Base-by-base conservation (phyloP, 148 eudicot species). In the Cornus controversa region DNA sequence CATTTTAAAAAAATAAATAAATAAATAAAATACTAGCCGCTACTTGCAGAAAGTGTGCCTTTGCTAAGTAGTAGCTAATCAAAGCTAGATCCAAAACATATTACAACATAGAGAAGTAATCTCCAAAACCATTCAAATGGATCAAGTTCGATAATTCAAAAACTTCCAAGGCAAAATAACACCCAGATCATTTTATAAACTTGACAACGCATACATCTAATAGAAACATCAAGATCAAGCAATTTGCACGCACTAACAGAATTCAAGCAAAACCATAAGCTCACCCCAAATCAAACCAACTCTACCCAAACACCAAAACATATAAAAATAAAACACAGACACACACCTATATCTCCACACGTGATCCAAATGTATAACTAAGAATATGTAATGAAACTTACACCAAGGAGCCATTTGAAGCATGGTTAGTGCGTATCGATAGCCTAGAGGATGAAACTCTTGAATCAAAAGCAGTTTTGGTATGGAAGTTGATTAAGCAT, bases 401-500 rank as follows among this genome's bases (percentile, higher is more conserved):
- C 85, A 75, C 73, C 74, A 83, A 67, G 10, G 79, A 64, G 24
- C 53, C 50, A 27, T 63, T 27, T 2, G 16, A 69, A 83, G 77
- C 40, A 29, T 47, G 62, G 40, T 74, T 75, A 45, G 18, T 25
- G 64, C 73, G 69, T 14, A 83, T 13, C 13, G 82, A 74, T 27
- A 82, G 66, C 47, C 69, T 65, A 4, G 85, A 82, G 20, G 85
- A 70, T 22, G 76, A 75, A 79, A 67, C 63, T 60, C 69, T 80
- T 6, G 14, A 16, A 68, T 54, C 11, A 69, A 69, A 62, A 47
- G 15, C 47, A 25, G 29, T 28, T 67, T 83, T 75, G 18, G 29
- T 62, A 45, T 47, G 29, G 53, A 75, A 71, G 37, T 31, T 76
- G 45, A 85, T 31, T 16, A 75, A 82, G 69, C 75, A 79, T 54